Evolutionary conservation across 257 asterid genomes (phyloP).

Genomic region (Solanum arcanum): DNA sequence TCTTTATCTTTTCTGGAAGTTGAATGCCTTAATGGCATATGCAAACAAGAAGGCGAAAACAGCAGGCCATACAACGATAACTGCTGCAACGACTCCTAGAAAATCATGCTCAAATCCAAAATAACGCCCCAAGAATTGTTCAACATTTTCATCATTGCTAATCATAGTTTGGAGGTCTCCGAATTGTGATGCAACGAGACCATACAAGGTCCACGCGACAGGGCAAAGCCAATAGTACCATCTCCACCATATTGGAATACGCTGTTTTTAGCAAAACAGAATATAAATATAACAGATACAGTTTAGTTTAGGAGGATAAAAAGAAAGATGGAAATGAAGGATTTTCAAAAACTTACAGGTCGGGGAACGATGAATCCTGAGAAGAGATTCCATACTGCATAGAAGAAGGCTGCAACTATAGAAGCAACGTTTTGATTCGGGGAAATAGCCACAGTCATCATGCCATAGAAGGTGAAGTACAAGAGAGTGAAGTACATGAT

Average conservation of each 20-base stretch:
- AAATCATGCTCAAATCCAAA: slow-evolving; percentile 45
- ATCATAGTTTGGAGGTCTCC: slow-evolving; percentile 15
- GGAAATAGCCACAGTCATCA: slow-evolving; percentile 36
- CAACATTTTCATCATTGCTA: slow-evolving; percentile 5
- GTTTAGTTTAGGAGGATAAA: background rate
- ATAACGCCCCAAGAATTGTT: slow-evolving; percentile 32
- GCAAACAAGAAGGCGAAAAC: slow-evolving; percentile 38
- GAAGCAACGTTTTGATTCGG: slow-evolving; percentile 37
- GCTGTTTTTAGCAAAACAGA: slow-evolving; percentile 1
- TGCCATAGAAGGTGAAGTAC: slow-evolving; percentile 43
- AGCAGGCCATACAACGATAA: slow-evolving; percentile 12
- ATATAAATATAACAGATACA: background rate
- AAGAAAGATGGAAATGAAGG: background rate
- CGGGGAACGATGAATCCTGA: slow-evolving; percentile 35
- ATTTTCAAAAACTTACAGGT: slow-evolving; percentile 22
- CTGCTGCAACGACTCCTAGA: slow-evolving; percentile 35
- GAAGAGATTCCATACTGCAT: slow-evolving; percentile 36
- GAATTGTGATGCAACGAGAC: slow-evolving; percentile 30
- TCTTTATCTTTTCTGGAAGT: slow-evolving; percentile 42
- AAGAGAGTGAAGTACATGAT: slow-evolving; percentile 26
- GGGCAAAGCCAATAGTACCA: slow-evolving; percentile 47
- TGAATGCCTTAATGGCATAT: slow-evolving; percentile 30
- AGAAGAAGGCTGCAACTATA: slow-evolving; percentile 9
- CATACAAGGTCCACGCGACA: slow-evolving; percentile 37
- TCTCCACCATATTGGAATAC: slow-evolving; percentile 53